These are phyloP conservation scores for Selaginella tamariscina DNA, from an alignment of 75 land plant genomes.

Conservation along the genomic window DNA sequence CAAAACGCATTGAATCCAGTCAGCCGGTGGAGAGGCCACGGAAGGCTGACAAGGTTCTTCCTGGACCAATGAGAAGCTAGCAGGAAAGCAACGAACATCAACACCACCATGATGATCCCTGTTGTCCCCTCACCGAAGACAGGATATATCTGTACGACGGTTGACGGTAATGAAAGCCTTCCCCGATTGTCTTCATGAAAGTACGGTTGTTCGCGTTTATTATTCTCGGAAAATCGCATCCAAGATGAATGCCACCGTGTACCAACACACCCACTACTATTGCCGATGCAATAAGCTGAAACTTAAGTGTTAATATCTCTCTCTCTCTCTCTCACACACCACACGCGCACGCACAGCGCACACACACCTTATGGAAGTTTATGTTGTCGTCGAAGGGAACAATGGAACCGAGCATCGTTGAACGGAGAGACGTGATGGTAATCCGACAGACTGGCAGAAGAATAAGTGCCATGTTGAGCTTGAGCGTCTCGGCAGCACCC, in stretches of 20 bases:
- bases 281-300: slow-evolving; percentile 1
- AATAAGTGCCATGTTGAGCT: slow-evolving; percentile 26
- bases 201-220: neutral
- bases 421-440: slow-evolving; percentile 24
- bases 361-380: slow-evolving; percentile 23
- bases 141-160: slow-evolving; percentile 50
- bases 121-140: slow-evolving; percentile 42
- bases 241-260: slow-evolving; percentile 5
- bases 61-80: slow-evolving; percentile 62
- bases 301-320: neutral
- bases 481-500: slow-evolving; percentile 30
- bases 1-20: slow-evolving; percentile 98
- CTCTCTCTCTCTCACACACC: too few species aligned
- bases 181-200: neutral
- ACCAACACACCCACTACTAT: neutral
- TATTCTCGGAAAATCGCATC: slow-evolving; percentile 5
- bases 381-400: slow-evolving; percentile 31
- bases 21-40: slow-evolving; percentile 61
- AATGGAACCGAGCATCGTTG: slow-evolving; percentile 20
- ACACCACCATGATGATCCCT: slow-evolving; percentile 64
- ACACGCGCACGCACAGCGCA: neutral
- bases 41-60: slow-evolving; percentile 56
- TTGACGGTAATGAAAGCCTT: slow-evolving; percentile 19
- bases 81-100: slow-evolving; percentile 58
- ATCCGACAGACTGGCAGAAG: slow-evolving; percentile 29